Evolutionary conservation across 345 rosid genomes (phyloP), one percentile per base, ranked within the genome.

Genomic region (Brassica cretica): DNA sequence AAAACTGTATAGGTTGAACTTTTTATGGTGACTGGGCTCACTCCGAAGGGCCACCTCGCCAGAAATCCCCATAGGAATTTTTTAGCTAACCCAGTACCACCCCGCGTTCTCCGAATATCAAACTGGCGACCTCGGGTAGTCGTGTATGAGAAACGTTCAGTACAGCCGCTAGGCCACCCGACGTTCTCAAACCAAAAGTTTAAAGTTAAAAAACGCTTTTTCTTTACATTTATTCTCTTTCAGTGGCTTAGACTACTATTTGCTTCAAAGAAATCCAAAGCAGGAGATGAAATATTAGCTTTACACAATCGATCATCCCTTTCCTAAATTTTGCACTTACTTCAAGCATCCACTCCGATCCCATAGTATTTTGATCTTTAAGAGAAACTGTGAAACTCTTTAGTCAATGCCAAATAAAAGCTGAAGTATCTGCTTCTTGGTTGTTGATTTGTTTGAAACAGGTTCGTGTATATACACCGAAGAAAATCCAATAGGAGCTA

Each of bases 321-420:
- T 96, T 88, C 74, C 67, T 92, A 41, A 88, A 90, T 82, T 94
- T 94, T 75, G 92, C 95, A n/a, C 95, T 94, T 68, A 81, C 93
- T 72, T 88, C 92, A 27, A 97, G 97, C 70, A 35, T 86, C 89
- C 97, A 92, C 86, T 94, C 97, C 2, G 97, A 92, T 85, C 98
- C 97, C 24, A 89, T 92, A 83, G 98, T 94, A 92, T 46, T 41
- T 41, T 41, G 77, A 82, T 67, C 30, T 6, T 33, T 30, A 2
- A 12, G 59, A 59, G 39, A 58, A 68, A 76, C 24, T 75, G 5
- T 56, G 19, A 59, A 25, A 30, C 59, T 3, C 9, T 49, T 30
- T 5, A 2, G 44, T 37, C 44, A 37, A 9, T 44, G 59, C 5
- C 25, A 24, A 55, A 4, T 5, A 9, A 11, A 55, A 41, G n/a